Evolutionary conservation across 495 filamentous ascomycete species (phyloP).

Genomic region (Xylaria curta): DNA sequence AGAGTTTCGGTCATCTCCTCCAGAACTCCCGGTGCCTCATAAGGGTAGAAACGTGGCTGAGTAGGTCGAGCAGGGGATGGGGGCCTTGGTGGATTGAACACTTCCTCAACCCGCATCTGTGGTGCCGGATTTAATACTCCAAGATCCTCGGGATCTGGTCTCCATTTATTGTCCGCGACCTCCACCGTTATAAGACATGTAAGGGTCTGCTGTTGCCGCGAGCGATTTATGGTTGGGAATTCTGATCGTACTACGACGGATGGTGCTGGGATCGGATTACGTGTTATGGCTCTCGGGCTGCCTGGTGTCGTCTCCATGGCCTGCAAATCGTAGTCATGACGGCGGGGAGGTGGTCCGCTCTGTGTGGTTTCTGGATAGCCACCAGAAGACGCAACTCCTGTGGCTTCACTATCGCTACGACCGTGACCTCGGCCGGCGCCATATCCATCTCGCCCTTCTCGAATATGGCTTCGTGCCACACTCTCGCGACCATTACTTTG

Average conservation of each 20-base stretch:
- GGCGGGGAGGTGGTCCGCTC: slow-evolving; percentile 64
- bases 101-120: slow-evolving; percentile 53
- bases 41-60: slow-evolving; percentile 61
- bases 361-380: slow-evolving; percentile 74
- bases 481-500: slow-evolving; percentile 43
- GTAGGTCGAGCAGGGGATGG: slow-evolving; percentile 59
- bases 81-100: slow-evolving; percentile 47
- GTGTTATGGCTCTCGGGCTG: slow-evolving; percentile 73
- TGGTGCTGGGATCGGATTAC: slow-evolving; percentile 91
- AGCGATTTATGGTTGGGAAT: slow-evolving; percentile 91
- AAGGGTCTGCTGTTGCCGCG: slow-evolving; percentile 91
- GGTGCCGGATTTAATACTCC: slow-evolving; percentile 62
- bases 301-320: slow-evolving; percentile 90
- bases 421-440: slow-evolving; percentile 67
- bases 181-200: slow-evolving; percentile 96
- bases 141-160: slow-evolving; percentile 82
- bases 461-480: slow-evolving; percentile 45
- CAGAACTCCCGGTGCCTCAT: slow-evolving; percentile 70
- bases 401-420: slow-evolving; percentile 72
- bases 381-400: slow-evolving; percentile 73
- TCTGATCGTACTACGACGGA: slow-evolving; percentile 93
- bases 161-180: slow-evolving; percentile 92
- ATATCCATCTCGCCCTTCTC: slow-evolving; percentile 70
- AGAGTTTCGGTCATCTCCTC: slow-evolving; percentile 88
- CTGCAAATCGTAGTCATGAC: slow-evolving; percentile 95